Base-by-base conservation (phyloP, 306 rosid species). In the Astragalus membranaceus region DNA sequence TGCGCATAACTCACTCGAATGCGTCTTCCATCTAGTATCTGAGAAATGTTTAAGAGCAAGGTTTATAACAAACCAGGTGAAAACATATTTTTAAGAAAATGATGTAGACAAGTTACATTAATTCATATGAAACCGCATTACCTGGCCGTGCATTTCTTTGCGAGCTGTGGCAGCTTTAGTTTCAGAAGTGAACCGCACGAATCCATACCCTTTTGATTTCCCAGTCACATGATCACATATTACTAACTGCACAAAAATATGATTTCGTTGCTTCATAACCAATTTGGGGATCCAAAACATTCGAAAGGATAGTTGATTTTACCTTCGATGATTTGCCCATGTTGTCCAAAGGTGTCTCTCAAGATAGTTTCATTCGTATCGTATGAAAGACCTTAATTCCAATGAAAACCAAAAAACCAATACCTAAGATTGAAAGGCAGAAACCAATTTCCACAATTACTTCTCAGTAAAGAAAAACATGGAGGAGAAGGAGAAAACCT, bases 301-400 rank as follows among this genome's bases (percentile, higher is more conserved):
- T 3, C 9, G 9, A 39, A 9, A 65, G 29, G 0, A 23, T 23
- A 16, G 32, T 52, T 12, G 41, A 7, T 52, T n/a, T 14, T 56
- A 87, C 93, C 93, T 84, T 86, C 89, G 48, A 86, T 72, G 42
- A 90, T 75, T 73, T 83, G 83, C 57, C 97, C 92, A 2, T 77
- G 85, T 14, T 59, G 79, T n/a, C 64, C 80, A 69, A 90, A 90
- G 13, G 83, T 75, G 39, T 78, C 84, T 78, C 81, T 85, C 1
- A 88, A 81, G 49, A 81, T 83, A 4, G 91, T 72, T 78, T 90
- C 94, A 64, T 90, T 87, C 1, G 96, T 82, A 58, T 90, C 85
- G 20, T 81, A 83, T 5, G 95, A 86, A 71, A 90, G 83, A 52
- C 95, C 93, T 86, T 41, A 29, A 33, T 44, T 48, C 29, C 75